Percentiles rank a stretch among this genome's conserved stretches.
phyloP scores from a whole-genome alignment of 1,284 basidiomycete genomes.

The Malassezia sp. region DNA sequence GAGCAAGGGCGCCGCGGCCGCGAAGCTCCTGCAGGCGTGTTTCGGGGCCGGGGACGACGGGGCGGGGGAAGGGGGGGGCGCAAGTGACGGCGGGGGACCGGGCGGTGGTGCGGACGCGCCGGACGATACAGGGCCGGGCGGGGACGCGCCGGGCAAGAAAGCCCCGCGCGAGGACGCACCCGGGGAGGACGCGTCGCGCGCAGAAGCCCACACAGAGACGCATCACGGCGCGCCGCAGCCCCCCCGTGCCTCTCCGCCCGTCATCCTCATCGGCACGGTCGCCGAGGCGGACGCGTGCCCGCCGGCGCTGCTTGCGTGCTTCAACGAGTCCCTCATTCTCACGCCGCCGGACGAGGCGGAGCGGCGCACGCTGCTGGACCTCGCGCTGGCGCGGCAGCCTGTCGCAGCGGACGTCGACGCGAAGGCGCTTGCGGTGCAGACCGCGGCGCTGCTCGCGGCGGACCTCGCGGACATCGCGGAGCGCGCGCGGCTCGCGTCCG shows the following conservation, averaged over 20 bases:
- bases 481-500: conserved; percentile 56
- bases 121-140: too few species aligned
- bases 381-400: conserved; percentile 49
- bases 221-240: neutral
- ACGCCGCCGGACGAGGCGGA: conserved; percentile 9
- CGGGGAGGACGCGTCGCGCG: too few species aligned
- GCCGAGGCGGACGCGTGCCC: conserved; percentile 61
- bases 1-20: conserved; percentile 62
- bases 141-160: neutral
- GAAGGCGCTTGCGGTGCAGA: conserved; percentile 65
- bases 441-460: conserved; percentile 75
- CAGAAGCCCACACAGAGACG: neutral
- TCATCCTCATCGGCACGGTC: conserved; percentile 58
- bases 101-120: neutral
- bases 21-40: conserved; percentile 59
- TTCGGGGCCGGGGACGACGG: conserved; percentile 49
- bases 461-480: conserved; percentile 66
- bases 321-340: conserved; percentile 63
- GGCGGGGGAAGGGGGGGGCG: neutral
- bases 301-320: conserved; percentile 58
- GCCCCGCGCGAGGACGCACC: too few species aligned
- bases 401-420: conserved; percentile 71
- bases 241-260: conserved; percentile 19
- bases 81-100: neutral
- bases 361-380: conserved; percentile 12